Conservation (phyloP, 2,329 filamentous ascomycete species). For the Cladorrhinum sp. region DNA sequence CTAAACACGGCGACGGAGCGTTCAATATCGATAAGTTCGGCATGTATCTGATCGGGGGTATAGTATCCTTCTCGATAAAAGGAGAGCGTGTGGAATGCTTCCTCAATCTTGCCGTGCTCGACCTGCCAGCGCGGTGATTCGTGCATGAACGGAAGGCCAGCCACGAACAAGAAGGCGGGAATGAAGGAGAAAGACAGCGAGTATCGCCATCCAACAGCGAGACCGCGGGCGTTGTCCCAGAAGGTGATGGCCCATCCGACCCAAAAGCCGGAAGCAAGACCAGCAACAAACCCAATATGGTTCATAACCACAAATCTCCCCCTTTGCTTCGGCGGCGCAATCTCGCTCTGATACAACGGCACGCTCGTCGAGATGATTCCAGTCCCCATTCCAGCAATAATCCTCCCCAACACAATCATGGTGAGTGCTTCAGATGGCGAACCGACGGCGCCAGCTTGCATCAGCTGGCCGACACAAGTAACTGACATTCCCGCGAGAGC, state of each 20-base stretch:
- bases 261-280: constrained; percentile 54
- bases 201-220: constrained; percentile 50
- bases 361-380: constrained; percentile 55
- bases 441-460: constrained; percentile 45
- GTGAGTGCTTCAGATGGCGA: constrained; percentile 39
- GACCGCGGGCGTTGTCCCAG: constrained; percentile 45
- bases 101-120: constrained; percentile 44
- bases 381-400: constrained; percentile 51
- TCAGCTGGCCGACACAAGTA: constrained; percentile 46
- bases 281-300: constrained; percentile 55
- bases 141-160: background rate
- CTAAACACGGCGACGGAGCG: constrained; percentile 41
- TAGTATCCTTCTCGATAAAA: constrained; percentile 48
- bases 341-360: constrained; percentile 57
- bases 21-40: constrained; percentile 46
- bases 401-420: constrained; percentile 50
- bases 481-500: constrained; percentile 46
- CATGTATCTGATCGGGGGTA: constrained; percentile 35
- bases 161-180: constrained; percentile 45
- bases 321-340: constrained; percentile 51
- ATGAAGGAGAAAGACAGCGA: constrained; percentile 50
- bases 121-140: constrained; percentile 52
- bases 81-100: constrained; percentile 42
- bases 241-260: constrained; percentile 55
- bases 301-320: constrained; percentile 58